Evolutionary conservation across 2,329 filamentous ascomycete genomes (phyloP).

Genomic region (Ophiostoma tasmaniense): DNA sequence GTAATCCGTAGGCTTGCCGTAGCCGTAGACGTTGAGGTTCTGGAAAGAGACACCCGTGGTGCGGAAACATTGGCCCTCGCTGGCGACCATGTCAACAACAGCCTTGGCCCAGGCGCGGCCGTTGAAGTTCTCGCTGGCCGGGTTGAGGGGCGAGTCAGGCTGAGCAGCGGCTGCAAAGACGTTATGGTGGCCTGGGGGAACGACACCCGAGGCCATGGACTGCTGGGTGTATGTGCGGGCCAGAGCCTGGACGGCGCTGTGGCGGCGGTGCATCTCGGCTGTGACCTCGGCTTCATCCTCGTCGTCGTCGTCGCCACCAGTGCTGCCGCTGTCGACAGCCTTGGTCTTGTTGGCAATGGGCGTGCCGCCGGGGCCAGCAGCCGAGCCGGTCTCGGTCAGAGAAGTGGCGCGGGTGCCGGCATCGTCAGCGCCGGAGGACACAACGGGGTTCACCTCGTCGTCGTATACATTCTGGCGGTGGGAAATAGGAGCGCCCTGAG

Average conservation of each 20-base stretch:
- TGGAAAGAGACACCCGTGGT: constrained; percentile 57
- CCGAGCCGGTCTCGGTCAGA: constrained; percentile 30
- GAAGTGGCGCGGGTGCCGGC: constrained; percentile 31
- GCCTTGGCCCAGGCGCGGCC: constrained; percentile 52
- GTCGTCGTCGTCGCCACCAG: constrained; percentile 26
- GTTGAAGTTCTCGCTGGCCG: constrained; percentile 41
- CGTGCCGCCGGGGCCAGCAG: constrained; percentile 15
- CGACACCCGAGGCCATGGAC: constrained; percentile 28
- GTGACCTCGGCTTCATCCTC: constrained; percentile 32
- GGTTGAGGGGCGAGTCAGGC: constrained; percentile 39
- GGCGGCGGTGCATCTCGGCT: constrained; percentile 41
- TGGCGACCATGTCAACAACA: constrained; percentile 43
- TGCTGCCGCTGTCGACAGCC: neutral
- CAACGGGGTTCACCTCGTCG: constrained; percentile 22
- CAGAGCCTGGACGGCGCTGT: constrained; percentile 46
- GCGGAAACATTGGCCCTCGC: constrained; percentile 47
- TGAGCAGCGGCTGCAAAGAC: constrained; percentile 38
- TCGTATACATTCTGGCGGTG: constrained; percentile 20
- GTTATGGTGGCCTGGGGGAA: constrained; percentile 30
- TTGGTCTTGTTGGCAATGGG: constrained; percentile 13
- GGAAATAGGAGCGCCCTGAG: constrained; percentile 31
- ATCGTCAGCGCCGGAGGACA: constrained; percentile 18
- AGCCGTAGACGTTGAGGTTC: constrained; percentile 61
- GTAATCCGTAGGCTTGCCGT: constrained; percentile 59
- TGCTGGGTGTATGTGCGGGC: constrained; percentile 43